Base-by-base conservation (phyloP, 345 rosid species). In the Populus pruinosa region DNA sequence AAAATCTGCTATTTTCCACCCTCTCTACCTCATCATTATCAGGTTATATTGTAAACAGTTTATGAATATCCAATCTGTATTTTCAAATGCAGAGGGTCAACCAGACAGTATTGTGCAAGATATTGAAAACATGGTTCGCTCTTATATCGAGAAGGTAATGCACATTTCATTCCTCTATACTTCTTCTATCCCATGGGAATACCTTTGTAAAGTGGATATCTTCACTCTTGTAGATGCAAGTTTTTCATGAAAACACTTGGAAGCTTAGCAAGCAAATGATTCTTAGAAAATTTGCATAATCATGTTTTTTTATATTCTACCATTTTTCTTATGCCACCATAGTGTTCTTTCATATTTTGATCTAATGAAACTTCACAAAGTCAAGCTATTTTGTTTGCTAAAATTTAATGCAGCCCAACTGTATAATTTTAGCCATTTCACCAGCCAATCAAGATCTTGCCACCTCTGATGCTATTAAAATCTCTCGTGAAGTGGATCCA, bases 371-470 rank as follows among this genome's bases (percentile, higher is more conserved):
- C 41, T 63, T 76, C 61, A 70, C 50, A 73, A 29, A 59, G 47
- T 70, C 39, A 69, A 44, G 12, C 65, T 76, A 33, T 14, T 81
- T 43, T 76, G 17, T 79, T 74, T 75, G 13, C 62, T 72, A 69
- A 78, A 77, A 41, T 83, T 83, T 66, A 64, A 23, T 85, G 82
- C 87, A 96, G 99, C 98, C 99, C 70, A 96, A 96, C 83, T 90
- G 94, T 88, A 85, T 96, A 80, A 96, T 96, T 85, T 84, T 96
- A 79, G 99, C 99, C 49, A 91, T 96, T 85, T 96, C 99, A 79
- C 99, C 99, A 39, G 99, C 99, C 59, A 96, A 96, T 81, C 99
- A 96, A 91, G 99, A 96, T 91, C 97, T 96, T 70, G 99, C 99
- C 71, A 96, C 99, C 20, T 96, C 97, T 9, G 99, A 96, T 84